A percentile compares a stretch with the other conserved stretches of the same genome.
Evolutionary conservation across 1,284 basidiomycete species (phyloP).

Genomic region (Pyrrhoderma noxium): DNA sequence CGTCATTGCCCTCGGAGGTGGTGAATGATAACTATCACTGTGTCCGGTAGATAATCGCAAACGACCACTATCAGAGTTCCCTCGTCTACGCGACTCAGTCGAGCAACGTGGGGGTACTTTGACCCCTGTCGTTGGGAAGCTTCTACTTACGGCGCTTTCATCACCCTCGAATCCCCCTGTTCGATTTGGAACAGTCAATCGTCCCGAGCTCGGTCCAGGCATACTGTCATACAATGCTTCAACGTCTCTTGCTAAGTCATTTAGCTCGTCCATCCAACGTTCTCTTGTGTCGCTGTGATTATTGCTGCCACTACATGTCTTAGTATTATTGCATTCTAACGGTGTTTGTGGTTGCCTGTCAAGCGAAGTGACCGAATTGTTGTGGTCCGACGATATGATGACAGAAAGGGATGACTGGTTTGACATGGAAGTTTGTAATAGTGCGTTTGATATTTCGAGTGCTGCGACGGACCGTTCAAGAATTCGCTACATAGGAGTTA

Average conservation of each 20-base stretch:
- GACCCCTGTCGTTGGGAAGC: constrained; percentile 38
- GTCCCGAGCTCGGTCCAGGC: constrained; percentile 20
- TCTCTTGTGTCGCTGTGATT: constrained; percentile 36
- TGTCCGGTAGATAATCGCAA: constrained; percentile 23
- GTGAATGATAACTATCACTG: constrained; percentile 21
- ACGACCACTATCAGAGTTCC: constrained; percentile 18
- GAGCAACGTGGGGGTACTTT: constrained; percentile 10
- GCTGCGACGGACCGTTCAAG: constrained; percentile 75
- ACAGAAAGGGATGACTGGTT: constrained; percentile 55
- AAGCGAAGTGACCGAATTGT: constrained; percentile 34
- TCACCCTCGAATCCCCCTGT: background rate
- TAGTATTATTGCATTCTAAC: background rate
- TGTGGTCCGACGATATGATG: constrained; percentile 28
- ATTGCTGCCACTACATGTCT: constrained; percentile 33
- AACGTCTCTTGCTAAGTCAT: constrained; percentile 54
- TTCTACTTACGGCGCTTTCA: constrained; percentile 41
- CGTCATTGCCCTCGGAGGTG: constrained; percentile 64
- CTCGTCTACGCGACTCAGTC: background rate
- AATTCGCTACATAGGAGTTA: constrained; percentile 55
- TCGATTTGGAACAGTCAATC: constrained; percentile 7
- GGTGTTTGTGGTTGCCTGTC: constrained; percentile 27
- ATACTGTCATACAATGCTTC: constrained; percentile 41
- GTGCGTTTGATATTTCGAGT: constrained; percentile 71
- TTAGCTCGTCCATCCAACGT: constrained; percentile 60
- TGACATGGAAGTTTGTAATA: constrained; percentile 65